Evolutionary conservation across 2,329 filamentous ascomycete species (phyloP).

Genomic region (Rhexocercosporidium sp.): DNA sequence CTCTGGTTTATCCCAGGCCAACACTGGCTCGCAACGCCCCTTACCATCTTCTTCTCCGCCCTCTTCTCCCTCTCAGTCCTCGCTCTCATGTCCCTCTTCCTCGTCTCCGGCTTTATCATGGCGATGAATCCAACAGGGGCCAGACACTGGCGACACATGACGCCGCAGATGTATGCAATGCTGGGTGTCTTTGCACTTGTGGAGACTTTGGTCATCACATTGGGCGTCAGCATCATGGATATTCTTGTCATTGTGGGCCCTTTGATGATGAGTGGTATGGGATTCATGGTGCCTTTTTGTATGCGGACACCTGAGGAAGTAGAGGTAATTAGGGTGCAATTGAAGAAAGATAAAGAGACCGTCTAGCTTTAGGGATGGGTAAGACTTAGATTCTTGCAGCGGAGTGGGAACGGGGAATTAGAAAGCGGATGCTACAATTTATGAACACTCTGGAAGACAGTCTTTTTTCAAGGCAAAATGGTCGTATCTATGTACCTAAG

Average conservation of each 20-base stretch:
- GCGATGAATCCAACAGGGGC: background rate
- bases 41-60: background rate
- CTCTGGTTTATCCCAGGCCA: background rate
- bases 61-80: background rate
- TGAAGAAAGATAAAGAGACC: background rate
- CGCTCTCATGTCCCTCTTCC: background rate
- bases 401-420: too few relatives aligned
- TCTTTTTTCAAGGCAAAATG: too few relatives aligned
- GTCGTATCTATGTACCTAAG: too few relatives aligned
- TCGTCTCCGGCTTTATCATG: background rate
- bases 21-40: background rate
- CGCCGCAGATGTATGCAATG: background rate
- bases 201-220: background rate
- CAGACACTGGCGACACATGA: slow-evolving; percentile 2
- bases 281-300: background rate
- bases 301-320: background rate
- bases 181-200: background rate
- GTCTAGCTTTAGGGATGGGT: background rate
- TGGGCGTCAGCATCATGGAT: slow-evolving; percentile 1
- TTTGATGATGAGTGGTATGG: background rate
- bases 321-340: background rate
- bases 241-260: background rate
- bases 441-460: too few relatives aligned
- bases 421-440: too few relatives aligned
- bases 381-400: too few relatives aligned